Base-by-base conservation (phyloP, 1,284 basidiomycete genomes). In the Inonotus obliquus region DNA sequence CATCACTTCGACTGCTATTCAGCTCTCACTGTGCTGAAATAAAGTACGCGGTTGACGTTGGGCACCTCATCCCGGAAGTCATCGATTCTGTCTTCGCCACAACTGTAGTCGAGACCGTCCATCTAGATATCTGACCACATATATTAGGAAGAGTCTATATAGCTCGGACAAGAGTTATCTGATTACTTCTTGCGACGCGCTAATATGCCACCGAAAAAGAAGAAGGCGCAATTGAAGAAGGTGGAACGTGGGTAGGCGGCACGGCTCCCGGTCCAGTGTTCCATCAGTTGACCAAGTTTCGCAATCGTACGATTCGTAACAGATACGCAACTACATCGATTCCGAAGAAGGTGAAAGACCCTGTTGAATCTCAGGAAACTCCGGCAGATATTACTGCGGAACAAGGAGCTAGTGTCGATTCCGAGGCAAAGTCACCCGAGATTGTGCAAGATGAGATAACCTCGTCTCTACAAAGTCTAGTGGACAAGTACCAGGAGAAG, bases 401-500 rank as follows among this genome's bases (percentile, higher is more conserved):
- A 9, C 49, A 60, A 17, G 57, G 11, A 35, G 57, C 55, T 39
- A 45, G 59, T 23, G 67, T 64, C 44, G 39, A 45, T 2, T 7
- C 61, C 23, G 63, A 57, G 63, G 69, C 70, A 60, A 64, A 68
- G 17, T 70, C 73, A 47, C 68, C 69, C 57, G 60, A 61, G 61
- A 65, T 66, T 58, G 52, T 59, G 27, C 61, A 57, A 29, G 49
- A 61, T 27, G 47, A 59, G 27, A 48, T 32, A 21, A 47, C 41
- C 25, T 52, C 52, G 67, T 74, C 76, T 38, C 73, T 90, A 57
- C 88, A 91, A 73, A 74, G 69, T 57, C 70, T 94, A 51, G 82
- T 95, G 0, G 94, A 98, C 66, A 87, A 85, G 68, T 77, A 92
- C 35, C 92, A 96, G 69, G 93, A 96, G 17, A 93, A 87, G 68